Evolutionary conservation across 2,329 filamentous ascomycete species (phyloP).

Genomic region (Mollisia scopiformis): DNA sequence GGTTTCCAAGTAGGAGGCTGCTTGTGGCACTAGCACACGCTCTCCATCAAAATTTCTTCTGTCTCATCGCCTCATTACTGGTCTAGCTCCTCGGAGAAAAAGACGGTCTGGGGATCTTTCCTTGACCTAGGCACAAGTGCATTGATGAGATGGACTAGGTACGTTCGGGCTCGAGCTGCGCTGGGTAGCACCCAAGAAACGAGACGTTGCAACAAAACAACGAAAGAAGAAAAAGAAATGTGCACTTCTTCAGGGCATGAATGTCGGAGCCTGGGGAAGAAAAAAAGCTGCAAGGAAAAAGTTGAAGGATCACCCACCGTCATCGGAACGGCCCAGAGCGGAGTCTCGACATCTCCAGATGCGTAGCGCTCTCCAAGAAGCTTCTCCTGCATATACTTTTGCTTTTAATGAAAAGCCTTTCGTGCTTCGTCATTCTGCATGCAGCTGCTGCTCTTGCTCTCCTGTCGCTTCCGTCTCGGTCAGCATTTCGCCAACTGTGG

Average conservation of each 20-base stretch:
- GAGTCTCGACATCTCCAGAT: neutral
- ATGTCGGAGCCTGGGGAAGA: slow-evolving; percentile 2
- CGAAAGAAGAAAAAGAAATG: slow-evolving; percentile 7
- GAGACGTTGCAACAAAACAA: slow-evolving; percentile 1
- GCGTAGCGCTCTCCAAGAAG: neutral
- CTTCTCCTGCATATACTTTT: slow-evolving; percentile 4
- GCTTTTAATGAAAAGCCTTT: slow-evolving; percentile 19
- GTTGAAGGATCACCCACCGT: slow-evolving; percentile 1
- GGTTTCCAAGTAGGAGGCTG: neutral
- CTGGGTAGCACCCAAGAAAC: neutral
- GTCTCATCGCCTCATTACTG: neutral
- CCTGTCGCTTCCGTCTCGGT: neutral
- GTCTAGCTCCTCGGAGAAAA: neutral
- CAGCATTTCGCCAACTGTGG: slow-evolving; percentile 3
- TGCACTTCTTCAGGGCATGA: neutral
- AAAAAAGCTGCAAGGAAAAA: slow-evolving; percentile 12
- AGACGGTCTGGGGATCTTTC: neutral
- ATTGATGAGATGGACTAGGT: neutral
- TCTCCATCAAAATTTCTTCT: neutral
- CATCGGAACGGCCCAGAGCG: slow-evolving; percentile 9
- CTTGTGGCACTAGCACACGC: neutral
- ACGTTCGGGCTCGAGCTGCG: neutral
- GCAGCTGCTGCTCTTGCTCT: neutral
- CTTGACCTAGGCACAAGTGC: neutral
- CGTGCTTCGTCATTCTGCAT: neutral